These are phyloP conservation scores for Auxenochlorella protothecoides DNA, from an alignment of 139 green algal species.

Conservation along the genomic window DNA sequence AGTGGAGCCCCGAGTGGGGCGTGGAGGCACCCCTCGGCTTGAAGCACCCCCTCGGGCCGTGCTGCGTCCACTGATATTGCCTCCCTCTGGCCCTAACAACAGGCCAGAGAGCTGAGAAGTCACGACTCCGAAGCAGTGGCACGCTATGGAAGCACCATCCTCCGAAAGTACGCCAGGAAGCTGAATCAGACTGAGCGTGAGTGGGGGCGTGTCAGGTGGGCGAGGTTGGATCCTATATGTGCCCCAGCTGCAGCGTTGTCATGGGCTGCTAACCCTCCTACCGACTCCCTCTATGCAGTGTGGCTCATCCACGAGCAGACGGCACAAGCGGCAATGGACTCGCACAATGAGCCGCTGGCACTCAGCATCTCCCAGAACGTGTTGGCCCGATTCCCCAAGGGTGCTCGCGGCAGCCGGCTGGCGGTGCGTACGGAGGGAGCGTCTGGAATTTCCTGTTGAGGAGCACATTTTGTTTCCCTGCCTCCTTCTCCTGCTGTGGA, in stretches of 20 bases:
- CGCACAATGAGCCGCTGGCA: slow-evolving; percentile 37
- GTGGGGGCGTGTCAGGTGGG: background rate
- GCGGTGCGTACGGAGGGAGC: slow-evolving; percentile 28
- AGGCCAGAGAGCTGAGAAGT: slow-evolving; percentile 46
- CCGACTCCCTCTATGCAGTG: slow-evolving; percentile 30
- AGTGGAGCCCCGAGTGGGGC: too few relatives aligned
- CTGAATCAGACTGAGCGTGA: slow-evolving; percentile 26
- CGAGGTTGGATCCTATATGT: too few relatives aligned
- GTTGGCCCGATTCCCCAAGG: slow-evolving; percentile 52
- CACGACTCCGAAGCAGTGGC: slow-evolving; percentile 44
- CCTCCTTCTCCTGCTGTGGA: background rate
- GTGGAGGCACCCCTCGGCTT: too few relatives aligned
- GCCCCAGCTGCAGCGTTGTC: too few relatives aligned
- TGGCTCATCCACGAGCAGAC: slow-evolving; percentile 78
- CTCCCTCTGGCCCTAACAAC: too few relatives aligned
- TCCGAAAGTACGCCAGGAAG: slow-evolving; percentile 27
- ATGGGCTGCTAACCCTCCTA: too few relatives aligned
- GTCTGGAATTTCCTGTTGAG: too few relatives aligned
- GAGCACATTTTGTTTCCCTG: too few relatives aligned
- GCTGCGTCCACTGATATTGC: too few relatives aligned
- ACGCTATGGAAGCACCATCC: slow-evolving; percentile 40
- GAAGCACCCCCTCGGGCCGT: too few relatives aligned
- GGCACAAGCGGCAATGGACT: slow-evolving; percentile 54
- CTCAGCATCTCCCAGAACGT: slow-evolving; percentile 42
- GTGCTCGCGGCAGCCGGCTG: slow-evolving; percentile 44